Percentiles rank a stretch among this genome's conserved stretches.
Evolutionary conservation across 1,284 basidiomycete species (phyloP).

Genomic region (Cryptococcus sp.): DNA sequence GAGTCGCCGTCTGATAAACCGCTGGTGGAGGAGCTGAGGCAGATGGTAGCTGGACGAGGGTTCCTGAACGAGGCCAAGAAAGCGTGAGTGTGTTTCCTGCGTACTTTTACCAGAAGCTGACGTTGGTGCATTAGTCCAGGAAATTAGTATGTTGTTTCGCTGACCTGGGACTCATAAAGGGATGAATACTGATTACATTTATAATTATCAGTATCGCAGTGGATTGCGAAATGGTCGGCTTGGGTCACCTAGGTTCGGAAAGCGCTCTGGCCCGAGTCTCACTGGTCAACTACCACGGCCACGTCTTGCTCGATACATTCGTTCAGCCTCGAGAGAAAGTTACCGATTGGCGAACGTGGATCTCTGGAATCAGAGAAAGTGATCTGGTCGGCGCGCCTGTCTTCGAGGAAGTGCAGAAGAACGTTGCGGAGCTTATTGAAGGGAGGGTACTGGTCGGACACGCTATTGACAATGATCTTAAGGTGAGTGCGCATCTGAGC

Average conservation of each 20-base stretch:
- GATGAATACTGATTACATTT: not conserved
- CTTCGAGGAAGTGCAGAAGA: slow-evolving; percentile 78
- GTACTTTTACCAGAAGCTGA: slow-evolving; percentile 10
- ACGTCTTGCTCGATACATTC: slow-evolving; percentile 77
- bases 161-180: not conserved
- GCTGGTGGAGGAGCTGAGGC: slow-evolving; percentile 42
- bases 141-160: slow-evolving; percentile 30
- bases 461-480: slow-evolving; percentile 88
- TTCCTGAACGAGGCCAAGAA: slow-evolving; percentile 42
- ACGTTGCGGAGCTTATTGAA: slow-evolving; percentile 75
- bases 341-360: slow-evolving; percentile 91
- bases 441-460: slow-evolving; percentile 89
- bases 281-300: slow-evolving; percentile 87
- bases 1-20: slow-evolving; percentile 31
- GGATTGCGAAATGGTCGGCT: slow-evolving; percentile 82
- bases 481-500: slow-evolving; percentile 63
- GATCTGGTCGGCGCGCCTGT: slow-evolving; percentile 79
- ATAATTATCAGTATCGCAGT: slow-evolving; percentile 30
- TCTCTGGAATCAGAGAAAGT: slow-evolving; percentile 76
- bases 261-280: slow-evolving; percentile 88
- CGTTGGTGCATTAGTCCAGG: slow-evolving; percentile 23
- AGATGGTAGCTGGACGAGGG: slow-evolving; percentile 43
- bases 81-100: slow-evolving; percentile 32
- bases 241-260: slow-evolving; percentile 77
- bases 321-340: slow-evolving; percentile 86